Evolutionary conservation across 805 yeast species (phyloP).

Genomic region (Wickerhamiella bombiphila): DNA sequence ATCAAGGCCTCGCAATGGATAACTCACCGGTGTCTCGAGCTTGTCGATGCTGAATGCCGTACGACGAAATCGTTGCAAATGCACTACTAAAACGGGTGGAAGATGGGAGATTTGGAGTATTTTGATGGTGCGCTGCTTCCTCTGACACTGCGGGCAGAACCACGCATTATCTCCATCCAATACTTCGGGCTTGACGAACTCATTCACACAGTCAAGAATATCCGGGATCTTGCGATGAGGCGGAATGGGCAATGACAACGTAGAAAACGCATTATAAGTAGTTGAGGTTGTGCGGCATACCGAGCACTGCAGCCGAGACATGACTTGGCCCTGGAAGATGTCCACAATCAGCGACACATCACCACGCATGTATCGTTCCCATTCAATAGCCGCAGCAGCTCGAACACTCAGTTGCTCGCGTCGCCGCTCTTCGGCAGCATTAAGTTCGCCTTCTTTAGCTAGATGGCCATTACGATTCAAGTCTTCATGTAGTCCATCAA

Average conservation of each 20-base stretch:
- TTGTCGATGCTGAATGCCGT: conserved; percentile 29
- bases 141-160: conserved; percentile 67
- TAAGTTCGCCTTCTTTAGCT: conserved; percentile 41
- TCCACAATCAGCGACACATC: conserved; percentile 72
- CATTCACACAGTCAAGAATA: conserved; percentile 55
- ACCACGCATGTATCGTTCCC: conserved; percentile 74
- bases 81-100: conserved; percentile 68
- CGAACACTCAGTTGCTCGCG: conserved; percentile 64
- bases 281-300: conserved; percentile 67
- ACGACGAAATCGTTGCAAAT: conserved; percentile 63
- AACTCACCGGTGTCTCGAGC: conserved; percentile 49
- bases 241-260: conserved; percentile 57
- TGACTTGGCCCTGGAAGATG: conserved; percentile 76
- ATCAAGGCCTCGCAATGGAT: conserved; percentile 50
- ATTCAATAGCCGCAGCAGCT: conserved; percentile 73
- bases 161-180: conserved; percentile 70
- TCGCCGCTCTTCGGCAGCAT: conserved; percentile 53
- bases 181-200: conserved; percentile 60
- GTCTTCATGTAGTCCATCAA: conserved; percentile 74
- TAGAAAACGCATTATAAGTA: conserved; percentile 70
- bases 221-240: conserved; percentile 21
- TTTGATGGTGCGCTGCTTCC: conserved; percentile 49
- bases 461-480: conserved; percentile 50
- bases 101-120: conserved; percentile 57
- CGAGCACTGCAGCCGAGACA: conserved; percentile 61